Percentiles rank a stretch among this genome's conserved stretches.
These are phyloP conservation scores for Capsicum chinense DNA, from an alignment of 257 asterid species.

Conservation along the genomic window DNA sequence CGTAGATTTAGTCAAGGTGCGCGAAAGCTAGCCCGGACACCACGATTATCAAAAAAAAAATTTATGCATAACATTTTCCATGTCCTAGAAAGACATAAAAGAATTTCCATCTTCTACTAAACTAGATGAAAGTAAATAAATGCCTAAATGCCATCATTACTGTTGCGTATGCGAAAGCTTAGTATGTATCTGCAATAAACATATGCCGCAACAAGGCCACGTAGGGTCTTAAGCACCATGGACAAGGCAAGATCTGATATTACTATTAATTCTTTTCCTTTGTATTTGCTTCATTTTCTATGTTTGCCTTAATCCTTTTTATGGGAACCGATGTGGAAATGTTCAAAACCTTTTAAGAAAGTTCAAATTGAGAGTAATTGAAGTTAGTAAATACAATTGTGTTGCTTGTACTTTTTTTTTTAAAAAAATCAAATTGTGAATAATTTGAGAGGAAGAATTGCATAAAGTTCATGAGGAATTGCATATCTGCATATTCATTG, in stretches of 20 bases:
- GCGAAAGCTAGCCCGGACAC: no score
- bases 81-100: constrained; percentile 9
- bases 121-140: neutral
- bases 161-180: neutral
- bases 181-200: neutral
- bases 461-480: neutral
- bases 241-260: neutral
- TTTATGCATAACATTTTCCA: neutral
- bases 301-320: neutral
- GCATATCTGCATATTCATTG: neutral
- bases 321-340: constrained; percentile 19
- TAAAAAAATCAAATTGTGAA: neutral
- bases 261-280: constrained; percentile 5
- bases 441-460: neutral
- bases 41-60: no score
- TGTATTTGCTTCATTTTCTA: neutral
- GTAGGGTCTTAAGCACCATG: neutral
- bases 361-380: constrained; percentile 8
- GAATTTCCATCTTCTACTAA: neutral
- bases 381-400: neutral
- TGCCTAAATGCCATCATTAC: neutral
- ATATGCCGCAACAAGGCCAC: neutral
- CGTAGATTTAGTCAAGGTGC: no score
- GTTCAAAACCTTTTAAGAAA: neutral
- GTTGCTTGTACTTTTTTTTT: neutral